A percentile compares a stretch with the other conserved stretches of the same genome.
Conservation (phyloP, 2,329 filamentous ascomycete species). For the Scleromitrula shiraiana region DNA sequence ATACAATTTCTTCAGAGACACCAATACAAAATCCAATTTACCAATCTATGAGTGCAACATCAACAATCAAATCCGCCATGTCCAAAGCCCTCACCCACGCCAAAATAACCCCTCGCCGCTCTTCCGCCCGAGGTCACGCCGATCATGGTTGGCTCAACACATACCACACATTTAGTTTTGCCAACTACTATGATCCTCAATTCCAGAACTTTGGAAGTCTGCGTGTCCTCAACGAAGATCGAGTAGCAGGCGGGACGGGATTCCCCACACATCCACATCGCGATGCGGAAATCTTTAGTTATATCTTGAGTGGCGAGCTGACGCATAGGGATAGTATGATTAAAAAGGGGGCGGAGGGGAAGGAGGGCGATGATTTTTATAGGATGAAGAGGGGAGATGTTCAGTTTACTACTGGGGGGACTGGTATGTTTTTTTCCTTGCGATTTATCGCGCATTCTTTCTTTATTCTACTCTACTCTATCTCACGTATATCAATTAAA, state of each 20-base stretch:
- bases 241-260: constrained; percentile 63
- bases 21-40: background rate
- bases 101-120: constrained; percentile 68
- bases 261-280: constrained; percentile 82
- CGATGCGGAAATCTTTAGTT: constrained; percentile 85
- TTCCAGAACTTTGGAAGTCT: constrained; percentile 56
- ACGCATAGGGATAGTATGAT: constrained; percentile 85
- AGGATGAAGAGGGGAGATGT: constrained; percentile 73
- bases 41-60: constrained; percentile 26
- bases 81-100: constrained; percentile 56
- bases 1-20: constrained; percentile 3
- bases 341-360: constrained; percentile 55
- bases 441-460: background rate
- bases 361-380: constrained; percentile 52
- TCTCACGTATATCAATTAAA: background rate
- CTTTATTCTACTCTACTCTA: no score
- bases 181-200: constrained; percentile 37
- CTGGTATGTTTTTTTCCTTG: constrained; percentile 37
- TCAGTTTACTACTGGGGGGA: constrained; percentile 85
- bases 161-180: constrained; percentile 35
- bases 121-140: constrained; percentile 62
- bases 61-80: constrained; percentile 40
- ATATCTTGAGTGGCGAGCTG: constrained; percentile 77
- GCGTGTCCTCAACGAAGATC: constrained; percentile 83
- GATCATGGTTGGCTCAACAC: constrained; percentile 85